phyloP scores from a whole-genome alignment of 2,329 filamentous ascomycete genomes.

The Stagonosporopsis rhizophila region DNA sequence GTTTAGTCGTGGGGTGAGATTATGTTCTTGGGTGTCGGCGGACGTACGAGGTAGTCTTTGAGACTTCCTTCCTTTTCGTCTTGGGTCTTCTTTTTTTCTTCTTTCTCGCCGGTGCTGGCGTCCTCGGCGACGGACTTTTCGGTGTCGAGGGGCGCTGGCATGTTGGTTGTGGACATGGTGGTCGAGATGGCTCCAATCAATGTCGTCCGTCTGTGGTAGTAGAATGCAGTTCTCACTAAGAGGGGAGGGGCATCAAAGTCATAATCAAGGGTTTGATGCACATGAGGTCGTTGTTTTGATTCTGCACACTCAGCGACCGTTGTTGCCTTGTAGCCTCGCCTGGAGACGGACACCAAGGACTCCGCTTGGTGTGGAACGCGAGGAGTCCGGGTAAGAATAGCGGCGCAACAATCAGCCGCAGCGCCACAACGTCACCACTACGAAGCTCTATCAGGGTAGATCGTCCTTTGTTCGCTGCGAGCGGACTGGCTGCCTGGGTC shows the following conservation, averaged over 20 bases:
- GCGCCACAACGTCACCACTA: conserved; percentile 1
- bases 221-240: background rate
- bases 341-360: background rate
- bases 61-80: background rate
- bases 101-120: background rate
- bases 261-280: background rate
- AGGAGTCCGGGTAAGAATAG: background rate
- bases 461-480: background rate
- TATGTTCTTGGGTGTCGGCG: background rate
- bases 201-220: too few species aligned
- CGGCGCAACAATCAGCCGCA: background rate
- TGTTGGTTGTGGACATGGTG: background rate
- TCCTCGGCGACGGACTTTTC: background rate
- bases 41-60: conserved; percentile 3
- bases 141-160: background rate
- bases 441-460: background rate
- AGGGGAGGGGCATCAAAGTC: background rate
- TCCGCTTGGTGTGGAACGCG: background rate
- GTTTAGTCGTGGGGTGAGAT: too few species aligned
- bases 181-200: too few species aligned
- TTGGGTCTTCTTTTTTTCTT: background rate
- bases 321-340: background rate
- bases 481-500: background rate
- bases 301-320: background rate
- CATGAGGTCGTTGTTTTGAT: background rate